phyloP scores from a whole-genome alignment of 2,329 filamentous ascomycete species.

The Sclerotinia spermophila region DNA sequence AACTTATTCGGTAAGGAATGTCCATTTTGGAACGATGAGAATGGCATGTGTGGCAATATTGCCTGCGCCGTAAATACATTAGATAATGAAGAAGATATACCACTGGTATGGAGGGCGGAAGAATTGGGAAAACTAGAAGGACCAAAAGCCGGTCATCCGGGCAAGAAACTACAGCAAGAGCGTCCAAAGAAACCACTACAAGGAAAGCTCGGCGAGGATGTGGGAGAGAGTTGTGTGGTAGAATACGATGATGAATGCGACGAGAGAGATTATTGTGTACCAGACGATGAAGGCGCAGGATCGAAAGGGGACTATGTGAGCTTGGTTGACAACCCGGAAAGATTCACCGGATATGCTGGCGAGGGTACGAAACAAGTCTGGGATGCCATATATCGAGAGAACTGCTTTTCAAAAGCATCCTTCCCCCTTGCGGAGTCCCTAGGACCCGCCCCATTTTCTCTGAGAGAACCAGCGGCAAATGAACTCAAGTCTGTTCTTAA shows the following conservation, averaged over 20 bases:
- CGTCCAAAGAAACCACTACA: slow-evolving; percentile 70
- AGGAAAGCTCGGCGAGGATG: slow-evolving; percentile 76
- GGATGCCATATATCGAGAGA: slow-evolving; percentile 95
- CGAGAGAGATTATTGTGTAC: slow-evolving; percentile 92
- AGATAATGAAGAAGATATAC: slow-evolving; percentile 93
- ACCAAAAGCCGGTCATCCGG: slow-evolving; percentile 84
- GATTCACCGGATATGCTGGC: slow-evolving; percentile 91
- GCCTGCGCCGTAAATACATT: slow-evolving; percentile 94
- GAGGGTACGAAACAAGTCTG: slow-evolving; percentile 84
- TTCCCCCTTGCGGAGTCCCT: slow-evolving; percentile 58
- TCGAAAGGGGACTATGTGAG: slow-evolving; percentile 96
- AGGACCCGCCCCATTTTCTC: slow-evolving; percentile 41
- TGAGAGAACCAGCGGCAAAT: slow-evolving; percentile 47
- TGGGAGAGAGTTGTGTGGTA: slow-evolving; percentile 93
- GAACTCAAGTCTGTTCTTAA: slow-evolving; percentile 61
- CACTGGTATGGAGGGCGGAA: slow-evolving; percentile 83
- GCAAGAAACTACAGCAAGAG: slow-evolving; percentile 67
- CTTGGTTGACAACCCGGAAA: slow-evolving; percentile 86
- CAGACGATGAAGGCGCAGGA: slow-evolving; percentile 83
- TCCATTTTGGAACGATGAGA: slow-evolving; percentile 92
- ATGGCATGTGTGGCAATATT: slow-evolving; percentile 94
- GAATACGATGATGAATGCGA: slow-evolving; percentile 98
- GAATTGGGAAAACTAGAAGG: slow-evolving; percentile 91
- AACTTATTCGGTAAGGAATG: slow-evolving; percentile 94
- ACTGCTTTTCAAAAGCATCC: slow-evolving; percentile 77